phyloP scores from a whole-genome alignment of 306 rosid genomes.

The Cicer bijugum region DNA sequence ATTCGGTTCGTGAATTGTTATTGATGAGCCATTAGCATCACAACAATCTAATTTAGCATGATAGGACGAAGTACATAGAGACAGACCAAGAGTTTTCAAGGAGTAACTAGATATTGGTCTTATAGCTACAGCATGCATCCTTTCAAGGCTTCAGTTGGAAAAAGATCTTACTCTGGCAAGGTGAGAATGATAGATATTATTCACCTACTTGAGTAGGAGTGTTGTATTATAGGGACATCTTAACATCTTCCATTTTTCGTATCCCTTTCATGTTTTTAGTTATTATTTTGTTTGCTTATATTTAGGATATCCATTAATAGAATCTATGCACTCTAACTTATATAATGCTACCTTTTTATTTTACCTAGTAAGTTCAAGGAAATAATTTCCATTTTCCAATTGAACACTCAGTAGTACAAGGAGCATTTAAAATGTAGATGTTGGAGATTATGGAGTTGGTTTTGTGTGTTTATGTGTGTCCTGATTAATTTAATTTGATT shows the following conservation, averaged over 20 bases:
- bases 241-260: background rate
- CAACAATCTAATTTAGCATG: too few relatives aligned
- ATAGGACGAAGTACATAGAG: too few relatives aligned
- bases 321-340: background rate
- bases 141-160: too few relatives aligned
- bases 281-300: background rate
- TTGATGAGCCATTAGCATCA: too few relatives aligned
- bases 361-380: background rate
- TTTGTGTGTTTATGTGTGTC: slow-evolving; percentile 19
- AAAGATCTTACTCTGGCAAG: too few relatives aligned
- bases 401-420: background rate
- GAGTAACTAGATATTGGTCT: too few relatives aligned
- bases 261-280: background rate
- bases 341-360: background rate
- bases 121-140: too few relatives aligned
- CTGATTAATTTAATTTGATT: slow-evolving; percentile 19
- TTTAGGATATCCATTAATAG: background rate
- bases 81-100: too few relatives aligned
- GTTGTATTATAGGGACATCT: background rate
- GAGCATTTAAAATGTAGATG: slow-evolving; percentile 1
- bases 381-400: background rate
- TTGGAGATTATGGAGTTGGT: slow-evolving; percentile 14
- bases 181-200: background rate
- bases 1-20: too few relatives aligned
- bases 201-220: background rate